Evolutionary conservation across 2,329 filamentous ascomycete species (phyloP), one percentile per base, ranked within the genome.

Genomic region (Hirsutella thompsonii): DNA sequence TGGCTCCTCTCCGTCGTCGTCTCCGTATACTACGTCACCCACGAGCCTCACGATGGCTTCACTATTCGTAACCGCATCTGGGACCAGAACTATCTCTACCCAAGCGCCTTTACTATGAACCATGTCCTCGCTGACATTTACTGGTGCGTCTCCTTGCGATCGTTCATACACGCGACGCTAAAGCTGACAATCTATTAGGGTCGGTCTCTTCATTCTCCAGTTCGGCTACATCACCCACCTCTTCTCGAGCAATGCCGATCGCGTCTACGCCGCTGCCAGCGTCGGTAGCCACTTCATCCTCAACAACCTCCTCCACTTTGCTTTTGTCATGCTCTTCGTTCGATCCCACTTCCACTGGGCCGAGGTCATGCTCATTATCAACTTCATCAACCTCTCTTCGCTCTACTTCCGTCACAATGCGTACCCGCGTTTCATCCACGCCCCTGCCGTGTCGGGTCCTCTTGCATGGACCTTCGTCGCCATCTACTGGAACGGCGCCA

Each of bases 401-500:
- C 73, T 89, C 26, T 94, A 94, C 66, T 88, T 90, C 74, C 79
- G 82, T 46, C 81, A 93, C 64, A 72, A 73, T 18, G 74, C 73
- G 0, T 80, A 81, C 41, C 77, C 83, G 4, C 72, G 79, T 45
- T 77, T 83, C 53, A 84, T 94, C 50, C 87, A 94, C 61, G 66
- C 79, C 10, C 77, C 85, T 5, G 79, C 79, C 36, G 77, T 88
- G 19, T 81, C 82, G 14, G 84, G 79, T 0, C 88, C 88, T 5
- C 68, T 94, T 50, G 84, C 63, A 13, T 94, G 86, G 84, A 88
- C 82, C 13, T 84, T 92, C 55, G 79, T 90, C 13, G 83, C 84
- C 23, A 70, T 94, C 40, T 90, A 89, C 68, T 94, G 86, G 85
- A 85, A 87, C 51, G 88, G 88, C 8, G 86, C 88, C 18, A 79